Percentiles rank a stretch among this genome's conserved stretches.
Conservation (phyloP, 2,329 filamentous ascomycete genomes). For the Verticillium dahliae region DNA sequence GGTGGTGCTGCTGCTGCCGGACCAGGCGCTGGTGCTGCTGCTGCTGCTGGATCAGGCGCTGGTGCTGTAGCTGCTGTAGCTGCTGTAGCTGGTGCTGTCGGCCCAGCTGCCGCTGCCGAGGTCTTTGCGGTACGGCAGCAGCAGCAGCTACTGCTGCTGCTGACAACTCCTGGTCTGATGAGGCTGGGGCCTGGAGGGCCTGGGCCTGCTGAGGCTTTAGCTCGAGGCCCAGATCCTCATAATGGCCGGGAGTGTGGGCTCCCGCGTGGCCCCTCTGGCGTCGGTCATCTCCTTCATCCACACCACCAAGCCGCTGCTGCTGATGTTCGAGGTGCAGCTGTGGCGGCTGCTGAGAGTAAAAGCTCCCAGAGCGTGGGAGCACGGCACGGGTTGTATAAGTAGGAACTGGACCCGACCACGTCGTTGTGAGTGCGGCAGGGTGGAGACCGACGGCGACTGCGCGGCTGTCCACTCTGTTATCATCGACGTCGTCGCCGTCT, state of each 20-base stretch:
- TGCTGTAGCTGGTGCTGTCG: background rate
- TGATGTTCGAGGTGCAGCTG: background rate
- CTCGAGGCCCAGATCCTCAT: background rate
- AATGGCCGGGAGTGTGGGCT: background rate
- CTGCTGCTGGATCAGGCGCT: background rate
- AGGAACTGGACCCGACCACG: background rate
- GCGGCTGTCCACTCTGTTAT: background rate
- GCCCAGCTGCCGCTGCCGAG: background rate
- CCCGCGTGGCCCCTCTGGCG: background rate
- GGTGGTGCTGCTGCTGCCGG: too few relatives aligned
- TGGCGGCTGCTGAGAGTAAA: background rate
- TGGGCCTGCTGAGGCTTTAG: background rate
- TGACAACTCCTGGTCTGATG: background rate
- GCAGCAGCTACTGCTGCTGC: background rate
- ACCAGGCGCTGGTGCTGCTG: background rate
- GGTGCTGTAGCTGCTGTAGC: background rate
- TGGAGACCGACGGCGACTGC: background rate
- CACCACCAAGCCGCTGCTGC: background rate
- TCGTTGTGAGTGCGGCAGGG: background rate
- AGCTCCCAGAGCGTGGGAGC: background rate
- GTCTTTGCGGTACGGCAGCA: background rate
- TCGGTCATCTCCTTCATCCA: background rate
- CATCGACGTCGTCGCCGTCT: background rate
- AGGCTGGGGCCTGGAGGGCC: background rate
- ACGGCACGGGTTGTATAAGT: background rate